Percentiles rank a stretch among this genome's conserved stretches.
Evolutionary conservation across 306 rosid species (phyloP).

Genomic region (cucumber (Cucumis sativus)): Cucumber_9930_V3 NC_026656.2:16886501-16887000

Average conservation of each 20-base stretch:
- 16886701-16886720: neutral
- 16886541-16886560: neutral
- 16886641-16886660: neutral
- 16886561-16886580: neutral
- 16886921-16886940: neutral
- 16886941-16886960: slow-evolving; percentile 48
- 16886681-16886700: neutral
- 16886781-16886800: neutral
- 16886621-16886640: neutral
- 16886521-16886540: neutral
- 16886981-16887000: slow-evolving; percentile 20
- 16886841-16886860: too few species aligned
- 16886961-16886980: slow-evolving; percentile 31
- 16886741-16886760: neutral
- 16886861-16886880: too few species aligned
- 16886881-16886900: too few species aligned
- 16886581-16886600: neutral
- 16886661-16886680: neutral
- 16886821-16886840: too few species aligned
- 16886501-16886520: neutral
- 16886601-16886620: neutral
- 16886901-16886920: too few species aligned
- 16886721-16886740: neutral
- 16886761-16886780: neutral
- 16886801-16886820: neutral